Conservation (phyloP, 345 rosid species). For the Carallia brachiata region DNA sequence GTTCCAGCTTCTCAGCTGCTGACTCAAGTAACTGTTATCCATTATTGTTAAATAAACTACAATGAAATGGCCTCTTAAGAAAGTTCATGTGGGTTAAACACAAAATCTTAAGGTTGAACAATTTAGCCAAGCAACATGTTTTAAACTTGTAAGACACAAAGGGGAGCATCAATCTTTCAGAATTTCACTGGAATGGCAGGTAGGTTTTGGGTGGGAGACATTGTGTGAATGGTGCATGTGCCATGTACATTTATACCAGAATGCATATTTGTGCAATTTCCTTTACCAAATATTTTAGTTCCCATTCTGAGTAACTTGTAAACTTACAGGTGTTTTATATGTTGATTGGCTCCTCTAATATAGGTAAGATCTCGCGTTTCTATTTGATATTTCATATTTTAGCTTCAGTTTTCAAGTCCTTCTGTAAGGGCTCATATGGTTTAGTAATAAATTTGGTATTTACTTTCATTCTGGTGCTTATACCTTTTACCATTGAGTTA, state of each 20-base stretch:
- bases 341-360: conserved; percentile 54
- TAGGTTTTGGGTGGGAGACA: background rate
- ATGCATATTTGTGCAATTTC: too few species aligned
- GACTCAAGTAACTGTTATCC: background rate
- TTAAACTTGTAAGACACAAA: background rate
- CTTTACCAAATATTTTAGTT: too few species aligned
- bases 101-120: background rate
- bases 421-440: background rate
- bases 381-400: conserved; percentile 1
- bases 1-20: too few species aligned
- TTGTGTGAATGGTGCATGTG: background rate
- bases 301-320: background rate
- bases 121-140: background rate
- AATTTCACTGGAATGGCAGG: background rate
- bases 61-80: background rate
- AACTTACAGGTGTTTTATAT: conserved; percentile 61
- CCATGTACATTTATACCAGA: background rate
- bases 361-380: conserved; percentile 36
- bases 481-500: background rate
- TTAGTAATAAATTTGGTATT: background rate
- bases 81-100: background rate
- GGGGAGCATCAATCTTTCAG: background rate
- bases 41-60: background rate
- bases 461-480: background rate
- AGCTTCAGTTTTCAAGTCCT: background rate